These are phyloP conservation scores for Echinosophora koreensis DNA, from an alignment of 306 rosid genomes.

Conservation along the genomic window DNA sequence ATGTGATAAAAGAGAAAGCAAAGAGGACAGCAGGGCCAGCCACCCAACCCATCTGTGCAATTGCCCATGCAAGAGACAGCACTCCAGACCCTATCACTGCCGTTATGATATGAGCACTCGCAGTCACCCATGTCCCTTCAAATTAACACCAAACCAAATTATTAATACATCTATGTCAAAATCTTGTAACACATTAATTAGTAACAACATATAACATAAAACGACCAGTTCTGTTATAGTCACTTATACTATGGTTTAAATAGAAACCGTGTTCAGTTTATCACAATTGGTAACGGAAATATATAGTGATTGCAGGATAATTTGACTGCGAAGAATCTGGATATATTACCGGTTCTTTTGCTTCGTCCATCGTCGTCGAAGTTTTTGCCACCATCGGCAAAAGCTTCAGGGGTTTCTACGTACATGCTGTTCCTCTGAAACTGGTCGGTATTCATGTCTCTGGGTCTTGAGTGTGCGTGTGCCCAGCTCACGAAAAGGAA, in stretches of 20 bases:
- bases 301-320: no score
- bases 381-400: slow-evolving; percentile 59
- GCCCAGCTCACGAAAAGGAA: slow-evolving; percentile 1
- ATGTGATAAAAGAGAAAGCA: slow-evolving; percentile 89
- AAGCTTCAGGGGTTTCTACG: slow-evolving; percentile 66
- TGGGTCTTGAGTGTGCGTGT: neutral
- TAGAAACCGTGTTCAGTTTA: no score
- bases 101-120: slow-evolving; percentile 96
- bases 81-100: slow-evolving; percentile 99
- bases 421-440: slow-evolving; percentile 69
- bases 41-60: slow-evolving; percentile 93
- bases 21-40: slow-evolving; percentile 85
- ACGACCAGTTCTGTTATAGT: no score
- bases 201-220: no score
- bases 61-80: slow-evolving; percentile 92
- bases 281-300: no score
- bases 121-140: slow-evolving; percentile 94
- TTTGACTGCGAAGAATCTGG: no score
- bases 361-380: slow-evolving; percentile 86
- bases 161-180: no score
- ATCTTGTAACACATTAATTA: no score
- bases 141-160: neutral
- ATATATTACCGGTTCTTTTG: slow-evolving; percentile 74
- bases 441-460: slow-evolving; percentile 43
- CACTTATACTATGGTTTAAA: no score